Percentiles rank a stretch among this genome's conserved stretches.
phyloP scores from a whole-genome alignment of 2,329 filamentous ascomycete genomes.

The Teratosphaeria gauchensis region DNA sequence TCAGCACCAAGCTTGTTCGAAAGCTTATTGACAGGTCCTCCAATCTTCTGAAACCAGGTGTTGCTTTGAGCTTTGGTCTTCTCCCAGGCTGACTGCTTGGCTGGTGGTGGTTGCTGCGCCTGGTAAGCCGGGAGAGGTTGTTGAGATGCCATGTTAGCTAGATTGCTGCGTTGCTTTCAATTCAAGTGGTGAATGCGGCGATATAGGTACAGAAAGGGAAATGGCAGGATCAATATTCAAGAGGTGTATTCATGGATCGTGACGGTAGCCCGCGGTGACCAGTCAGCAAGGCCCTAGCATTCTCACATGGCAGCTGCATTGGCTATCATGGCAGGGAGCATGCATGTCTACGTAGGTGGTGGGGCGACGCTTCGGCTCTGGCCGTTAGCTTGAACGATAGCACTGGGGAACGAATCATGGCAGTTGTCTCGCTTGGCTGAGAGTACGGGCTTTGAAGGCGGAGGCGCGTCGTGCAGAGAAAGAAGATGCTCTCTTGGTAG shows the following conservation, averaged over 20 bases:
- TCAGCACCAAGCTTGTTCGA: slow-evolving; percentile 70
- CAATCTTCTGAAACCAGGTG: slow-evolving; percentile 52
- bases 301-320: neutral
- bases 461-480: neutral
- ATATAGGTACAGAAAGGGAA: no score
- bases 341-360: neutral
- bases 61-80: slow-evolving; percentile 5
- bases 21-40: slow-evolving; percentile 64
- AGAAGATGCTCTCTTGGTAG: neutral
- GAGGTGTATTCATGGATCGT: no score
- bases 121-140: neutral
- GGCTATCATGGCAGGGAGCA: neutral
- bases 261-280: no score
- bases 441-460: neutral
- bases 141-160: neutral
- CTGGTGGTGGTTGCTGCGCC: neutral
- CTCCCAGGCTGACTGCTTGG: slow-evolving; percentile 5
- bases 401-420: neutral
- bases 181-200: no score
- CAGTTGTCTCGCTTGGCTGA: neutral
- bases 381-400: neutral
- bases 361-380: neutral
- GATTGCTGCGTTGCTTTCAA: neutral
- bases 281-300: neutral
- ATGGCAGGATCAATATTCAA: no score